Evolutionary conservation across 2,329 filamentous ascomycete species (phyloP), one percentile per base, ranked within the genome.

Genomic region (Tolypocladium sp.): DNA sequence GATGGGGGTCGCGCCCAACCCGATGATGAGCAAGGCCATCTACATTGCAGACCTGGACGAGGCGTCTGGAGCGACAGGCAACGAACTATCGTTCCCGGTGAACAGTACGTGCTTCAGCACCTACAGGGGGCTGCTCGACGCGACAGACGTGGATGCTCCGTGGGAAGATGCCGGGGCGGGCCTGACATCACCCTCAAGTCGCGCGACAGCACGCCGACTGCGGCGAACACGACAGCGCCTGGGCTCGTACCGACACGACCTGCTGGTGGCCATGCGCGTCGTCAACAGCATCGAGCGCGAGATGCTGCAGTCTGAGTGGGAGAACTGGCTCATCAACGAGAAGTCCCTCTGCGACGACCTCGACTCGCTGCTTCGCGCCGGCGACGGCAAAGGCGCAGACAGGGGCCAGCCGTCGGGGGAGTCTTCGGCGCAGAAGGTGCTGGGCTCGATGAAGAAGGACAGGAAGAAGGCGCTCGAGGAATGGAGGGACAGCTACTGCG

Each of bases 261-360:
- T 99, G 25, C 77, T 97, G 2, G 92, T 99, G 6, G 92, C 92
- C 6, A 86, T 97, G 77, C 86, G 92, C 5, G 84, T 97, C 2
- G 87, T 97, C 61, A 97, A 97, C 73, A 88, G 83, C 59, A 86
- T 97, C 35, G 94, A 97, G 77, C 82, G 83, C 60, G 92, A 97
- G 72, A 87, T 96, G 71, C 74, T 97, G 58, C 83, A 86, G 67
- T 88, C 89, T 0, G 93, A 97, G 72, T 99, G 92, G 88, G 92
- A 96, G 76, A 90, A 90, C 63, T 99, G 93, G 92, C 81, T 97
- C 37, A 74, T 83, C 3, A 88, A 90, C 64, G 94, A 99, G 75
- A 87, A 86, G 63, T 74, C 79, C 40, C 83, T 90, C 55, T 99
- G 94, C 71, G 84, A 84, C 59, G 83, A 88, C 68, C 77, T 84